Base-by-base conservation (phyloP, 306 rosid genomes). In the Cucurbita moschata region DNA sequence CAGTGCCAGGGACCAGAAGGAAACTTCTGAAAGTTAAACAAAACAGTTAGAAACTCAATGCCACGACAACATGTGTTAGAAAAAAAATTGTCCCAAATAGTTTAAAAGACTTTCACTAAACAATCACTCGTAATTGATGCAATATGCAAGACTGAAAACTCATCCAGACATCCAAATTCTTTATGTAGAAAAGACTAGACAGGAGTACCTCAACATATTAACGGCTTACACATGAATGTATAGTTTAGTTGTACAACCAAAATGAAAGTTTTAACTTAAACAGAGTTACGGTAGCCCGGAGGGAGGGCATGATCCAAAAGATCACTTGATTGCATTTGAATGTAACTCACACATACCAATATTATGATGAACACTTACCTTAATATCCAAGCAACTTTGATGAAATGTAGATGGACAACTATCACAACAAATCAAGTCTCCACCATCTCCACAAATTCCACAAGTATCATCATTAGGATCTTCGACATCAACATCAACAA, bases 381-480 rank as follows among this genome's bases (percentile, higher is more conserved):
- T 73, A 79, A 91, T 88, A 77, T 84, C 88, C 86, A 94, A 84
- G 80, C 99, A 94, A 81, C 86, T 84, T 75, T 87, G 94, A 79
- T 94, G 99, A 84, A 94, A 94, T 37, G 99, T 91, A 56, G 99
- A 94, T 52, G 99, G 99, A 80, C 99, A 94, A 76, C 92, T 78
- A 80, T 94, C 99, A 76, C 99, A 94, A 74, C 99, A 94, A 78
- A 89, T 86, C 86, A 94, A 83, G 79, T 91, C 86, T 73, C 99
- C 99, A 44, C 99, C 99, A 79, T 94, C 99, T 75, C 99, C 99
- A 61, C 99, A 94, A 61, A 94, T 84, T 54, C 96, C 96, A 67
- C 99, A 94, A 18, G 99, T 84, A 80, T 94, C 99, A 79, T 94
- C 97, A 76, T 91, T 94, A 54, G 99, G 97, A 79, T 94, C 99